Conservation (phyloP, 495 filamentous ascomycete genomes). For the Podospora fimiseda region DNA sequence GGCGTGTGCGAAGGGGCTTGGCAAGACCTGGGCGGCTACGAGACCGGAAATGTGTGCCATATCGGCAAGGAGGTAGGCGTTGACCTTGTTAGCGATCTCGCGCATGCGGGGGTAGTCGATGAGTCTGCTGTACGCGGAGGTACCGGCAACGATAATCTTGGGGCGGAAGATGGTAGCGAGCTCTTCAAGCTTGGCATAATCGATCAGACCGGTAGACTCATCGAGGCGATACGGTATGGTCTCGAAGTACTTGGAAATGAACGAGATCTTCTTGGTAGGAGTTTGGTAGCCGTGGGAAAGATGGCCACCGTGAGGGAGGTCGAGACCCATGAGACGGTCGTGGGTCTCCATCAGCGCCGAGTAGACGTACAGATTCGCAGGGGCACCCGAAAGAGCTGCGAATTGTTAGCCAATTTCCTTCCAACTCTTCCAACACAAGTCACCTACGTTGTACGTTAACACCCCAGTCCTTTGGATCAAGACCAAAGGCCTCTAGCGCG, state of each 20-base stretch:
- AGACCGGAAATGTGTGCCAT: slow-evolving; percentile 98
- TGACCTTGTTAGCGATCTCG: slow-evolving; percentile 79
- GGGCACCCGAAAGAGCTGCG: slow-evolving; percentile 85
- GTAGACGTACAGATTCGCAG: slow-evolving; percentile 93
- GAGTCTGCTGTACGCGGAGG: slow-evolving; percentile 88
- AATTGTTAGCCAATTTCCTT: background rate
- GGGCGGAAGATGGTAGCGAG: slow-evolving; percentile 81
- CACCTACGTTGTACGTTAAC: slow-evolving; percentile 94
- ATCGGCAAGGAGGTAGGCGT: slow-evolving; percentile 85
- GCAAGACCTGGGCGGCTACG: slow-evolving; percentile 83
- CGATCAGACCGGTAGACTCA: slow-evolving; percentile 84
- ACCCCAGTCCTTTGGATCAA: slow-evolving; percentile 85
- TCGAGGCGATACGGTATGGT: slow-evolving; percentile 91
- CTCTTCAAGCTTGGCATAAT: slow-evolving; percentile 85
- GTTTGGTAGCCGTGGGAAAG: slow-evolving; percentile 97
- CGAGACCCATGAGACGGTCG: slow-evolving; percentile 94
- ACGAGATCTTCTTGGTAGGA: slow-evolving; percentile 96
- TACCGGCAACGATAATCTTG: slow-evolving; percentile 91
- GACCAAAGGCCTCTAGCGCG: slow-evolving; percentile 77
- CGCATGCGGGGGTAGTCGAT: slow-evolving; percentile 90
- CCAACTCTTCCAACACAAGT: background rate
- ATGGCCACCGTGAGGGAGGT: slow-evolving; percentile 94
- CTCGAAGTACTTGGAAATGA: slow-evolving; percentile 98
- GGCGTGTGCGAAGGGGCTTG: slow-evolving; percentile 78
- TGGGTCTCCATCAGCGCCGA: slow-evolving; percentile 87